These are phyloP conservation scores for Porodaedalea pini DNA, from an alignment of 1,284 basidiomycete genomes.

Conservation along the genomic window DNA sequence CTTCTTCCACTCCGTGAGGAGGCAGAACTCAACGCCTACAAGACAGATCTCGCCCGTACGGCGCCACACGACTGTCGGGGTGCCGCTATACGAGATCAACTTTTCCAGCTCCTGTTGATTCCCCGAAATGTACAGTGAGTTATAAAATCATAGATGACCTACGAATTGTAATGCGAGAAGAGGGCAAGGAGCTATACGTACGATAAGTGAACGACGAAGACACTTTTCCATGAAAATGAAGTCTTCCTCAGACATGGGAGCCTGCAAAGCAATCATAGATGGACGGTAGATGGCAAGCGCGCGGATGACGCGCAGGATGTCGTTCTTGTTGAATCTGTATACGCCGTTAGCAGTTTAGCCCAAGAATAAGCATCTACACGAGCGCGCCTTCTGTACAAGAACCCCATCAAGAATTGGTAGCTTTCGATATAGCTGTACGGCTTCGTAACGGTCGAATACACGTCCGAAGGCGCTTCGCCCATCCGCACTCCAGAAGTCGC, in stretches of 20 bases:
- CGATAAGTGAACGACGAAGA: slow-evolving; percentile 89
- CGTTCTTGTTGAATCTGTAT: slow-evolving; percentile 88
- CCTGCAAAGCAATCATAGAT: slow-evolving; percentile 93
- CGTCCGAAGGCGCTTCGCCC: slow-evolving; percentile 37
- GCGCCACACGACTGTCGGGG: slow-evolving; percentile 99
- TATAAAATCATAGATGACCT: slow-evolving; percentile 7
- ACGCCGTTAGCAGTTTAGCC: slow-evolving; percentile 1
- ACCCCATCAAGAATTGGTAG: slow-evolving; percentile 93
- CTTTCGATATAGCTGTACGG: slow-evolving; percentile 92
- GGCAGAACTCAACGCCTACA: slow-evolving; percentile 94
- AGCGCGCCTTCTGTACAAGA: slow-evolving; percentile 72
- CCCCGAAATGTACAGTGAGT: too few species aligned
- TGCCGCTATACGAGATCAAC: slow-evolving; percentile 94
- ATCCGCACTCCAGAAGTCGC: slow-evolving; percentile 25
- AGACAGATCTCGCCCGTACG: slow-evolving; percentile 96
- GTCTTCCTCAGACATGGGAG: slow-evolving; percentile 90
- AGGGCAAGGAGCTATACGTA: slow-evolving; percentile 36
- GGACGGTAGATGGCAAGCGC: slow-evolving; percentile 94
- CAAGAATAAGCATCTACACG: slow-evolving; percentile 5
- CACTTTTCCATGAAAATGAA: slow-evolving; percentile 95
- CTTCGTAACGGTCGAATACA: slow-evolving; percentile 72
- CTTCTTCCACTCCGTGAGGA: slow-evolving; percentile 86
- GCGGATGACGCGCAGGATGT: slow-evolving; percentile 90
- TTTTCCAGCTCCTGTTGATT: slow-evolving; percentile 88
- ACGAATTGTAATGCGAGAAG: neutral